Evolutionary conservation across 257 asterid genomes (phyloP).

Genomic region (Phtheirospermum japonicum): DNA sequence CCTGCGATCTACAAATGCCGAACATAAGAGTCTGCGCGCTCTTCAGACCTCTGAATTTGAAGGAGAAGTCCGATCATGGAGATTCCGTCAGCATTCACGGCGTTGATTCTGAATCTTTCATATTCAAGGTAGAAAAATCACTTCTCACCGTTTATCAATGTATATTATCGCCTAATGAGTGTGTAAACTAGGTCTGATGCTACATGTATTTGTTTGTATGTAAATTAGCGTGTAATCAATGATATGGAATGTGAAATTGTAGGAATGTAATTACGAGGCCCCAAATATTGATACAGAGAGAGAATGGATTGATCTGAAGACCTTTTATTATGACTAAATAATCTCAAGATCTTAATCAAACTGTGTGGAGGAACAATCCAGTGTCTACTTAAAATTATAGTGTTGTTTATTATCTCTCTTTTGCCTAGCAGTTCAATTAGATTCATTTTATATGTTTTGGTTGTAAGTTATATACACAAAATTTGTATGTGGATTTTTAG

Average conservation of each 20-base stretch:
- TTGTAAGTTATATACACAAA: too few species aligned
- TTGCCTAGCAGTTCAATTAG: neutral
- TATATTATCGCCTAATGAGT: neutral
- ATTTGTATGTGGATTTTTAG: neutral
- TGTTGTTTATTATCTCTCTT: neutral
- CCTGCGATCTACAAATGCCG: conserved; percentile 41
- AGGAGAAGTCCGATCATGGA: conserved; percentile 64
- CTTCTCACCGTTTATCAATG: neutral
- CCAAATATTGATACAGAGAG: neutral
- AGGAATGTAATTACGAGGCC: conserved; percentile 1
- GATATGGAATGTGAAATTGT: neutral
- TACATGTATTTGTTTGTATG: neutral
- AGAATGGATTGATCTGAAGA: neutral
- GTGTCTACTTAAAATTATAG: neutral
- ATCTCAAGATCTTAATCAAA: neutral
- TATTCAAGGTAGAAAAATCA: conserved; percentile 50
- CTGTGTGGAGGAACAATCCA: conserved; percentile 2
- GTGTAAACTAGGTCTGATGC: conserved; percentile 1
- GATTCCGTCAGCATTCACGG: conserved; percentile 52
- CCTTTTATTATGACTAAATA: neutral
- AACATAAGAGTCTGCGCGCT: conserved; percentile 66
- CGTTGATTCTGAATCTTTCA: conserved; percentile 55
- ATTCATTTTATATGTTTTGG: neutral
- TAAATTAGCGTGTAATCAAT: neutral
- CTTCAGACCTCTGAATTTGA: conserved; percentile 71